These are phyloP conservation scores for Kodamaea arcana DNA, from an alignment of 1,139 yeast species.

Conservation along the genomic window DNA sequence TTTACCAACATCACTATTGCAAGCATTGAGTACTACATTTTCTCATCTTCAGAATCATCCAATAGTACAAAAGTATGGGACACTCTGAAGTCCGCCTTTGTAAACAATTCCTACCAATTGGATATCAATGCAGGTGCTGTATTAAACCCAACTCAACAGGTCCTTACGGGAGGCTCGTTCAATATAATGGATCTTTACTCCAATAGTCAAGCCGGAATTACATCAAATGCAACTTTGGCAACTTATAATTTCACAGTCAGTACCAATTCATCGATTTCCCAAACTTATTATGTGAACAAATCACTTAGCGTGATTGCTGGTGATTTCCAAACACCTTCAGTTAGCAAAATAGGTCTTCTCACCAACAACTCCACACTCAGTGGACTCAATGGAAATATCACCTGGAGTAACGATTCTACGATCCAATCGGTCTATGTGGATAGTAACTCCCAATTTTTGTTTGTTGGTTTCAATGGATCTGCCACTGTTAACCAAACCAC, in stretches of 20 bases:
- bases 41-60: constrained; percentile 22
- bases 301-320: constrained; percentile 54
- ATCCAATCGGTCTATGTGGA: constrained; percentile 44
- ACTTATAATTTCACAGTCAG: constrained; percentile 22
- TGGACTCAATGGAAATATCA: constrained; percentile 25
- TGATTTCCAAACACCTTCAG: constrained; percentile 19
- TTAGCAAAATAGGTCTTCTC: constrained; percentile 37
- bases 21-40: constrained; percentile 34
- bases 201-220: constrained; percentile 29
- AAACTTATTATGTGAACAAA: constrained; percentile 43
- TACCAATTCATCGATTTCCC: constrained; percentile 37
- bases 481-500: constrained; percentile 24
- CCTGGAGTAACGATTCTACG: constrained; percentile 31
- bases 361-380: constrained; percentile 20
- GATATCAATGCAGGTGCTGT: constrained; percentile 32
- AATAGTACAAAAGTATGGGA: constrained; percentile 38
- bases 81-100: constrained; percentile 24
- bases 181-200: constrained; percentile 32
- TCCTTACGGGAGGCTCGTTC: constrained; percentile 40
- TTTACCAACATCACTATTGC: constrained; percentile 36
- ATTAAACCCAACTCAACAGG: constrained; percentile 23
- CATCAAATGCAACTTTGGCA: constrained; percentile 18
- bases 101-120: constrained; percentile 28
- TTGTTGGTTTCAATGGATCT: constrained; percentile 51
- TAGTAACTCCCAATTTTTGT: constrained; percentile 30